These are phyloP conservation scores for Arabidopsis thaliana DNA, from an alignment of 345 rosid genomes.

Conservation along the genomic window DNA sequence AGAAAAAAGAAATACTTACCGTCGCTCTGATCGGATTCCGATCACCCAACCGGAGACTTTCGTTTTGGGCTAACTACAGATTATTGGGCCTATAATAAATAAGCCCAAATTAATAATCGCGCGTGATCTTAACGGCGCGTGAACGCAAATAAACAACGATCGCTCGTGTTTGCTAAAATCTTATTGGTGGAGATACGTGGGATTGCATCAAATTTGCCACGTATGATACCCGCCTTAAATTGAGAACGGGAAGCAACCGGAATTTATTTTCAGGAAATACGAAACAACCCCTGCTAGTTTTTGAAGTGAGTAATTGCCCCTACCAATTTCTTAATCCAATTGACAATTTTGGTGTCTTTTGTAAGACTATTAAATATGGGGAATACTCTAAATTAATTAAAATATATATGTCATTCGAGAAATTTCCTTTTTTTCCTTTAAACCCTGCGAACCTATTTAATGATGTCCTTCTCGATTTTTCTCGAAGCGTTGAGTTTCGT, in stretches of 20 bases:
- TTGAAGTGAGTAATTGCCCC: background rate
- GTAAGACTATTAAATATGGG: background rate
- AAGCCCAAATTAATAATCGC: constrained; percentile 3
- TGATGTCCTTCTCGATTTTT: constrained; percentile 34
- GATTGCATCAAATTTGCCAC: constrained; percentile 51
- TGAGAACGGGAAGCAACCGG: constrained; percentile 51
- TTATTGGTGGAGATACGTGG: constrained; percentile 74
- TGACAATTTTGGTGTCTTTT: background rate
- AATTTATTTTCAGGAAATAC: constrained; percentile 7
- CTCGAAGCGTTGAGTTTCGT: constrained; percentile 30
- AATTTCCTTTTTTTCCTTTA: constrained; percentile 6
- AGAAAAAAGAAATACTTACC: constrained; percentile 12
- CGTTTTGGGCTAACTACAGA: constrained; percentile 13
- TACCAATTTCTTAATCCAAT: background rate
- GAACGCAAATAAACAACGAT: background rate
- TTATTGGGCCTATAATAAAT: constrained; percentile 4
- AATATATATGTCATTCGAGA: constrained; percentile 4
- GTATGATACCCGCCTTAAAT: constrained; percentile 48
- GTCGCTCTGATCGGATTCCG: constrained; percentile 39
- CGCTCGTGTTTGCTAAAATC: constrained; percentile 45
- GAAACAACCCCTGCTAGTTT: background rate
- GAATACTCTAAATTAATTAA: background rate
- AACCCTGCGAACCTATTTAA: constrained; percentile 50
- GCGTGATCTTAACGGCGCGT: constrained; percentile 29
- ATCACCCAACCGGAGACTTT: constrained; percentile 5